A percentile compares a stretch with the other conserved stretches of the same genome.
Conservation (phyloP, 164 flowering plant species). For the Chimonanthus praecox region DNA sequence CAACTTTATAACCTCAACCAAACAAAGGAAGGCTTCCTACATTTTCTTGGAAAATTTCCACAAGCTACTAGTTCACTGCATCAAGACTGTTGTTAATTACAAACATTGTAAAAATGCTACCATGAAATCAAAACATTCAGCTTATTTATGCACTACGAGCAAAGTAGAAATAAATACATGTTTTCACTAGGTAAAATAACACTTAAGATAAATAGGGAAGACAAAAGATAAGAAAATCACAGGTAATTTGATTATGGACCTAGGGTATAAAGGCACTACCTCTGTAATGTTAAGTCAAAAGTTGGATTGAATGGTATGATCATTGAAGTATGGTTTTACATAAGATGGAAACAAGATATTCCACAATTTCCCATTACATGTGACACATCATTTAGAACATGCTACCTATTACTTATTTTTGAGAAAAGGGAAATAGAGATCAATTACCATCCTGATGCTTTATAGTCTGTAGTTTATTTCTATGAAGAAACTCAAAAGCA, state of each 20-base stretch:
- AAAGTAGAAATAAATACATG: too few relatives aligned
- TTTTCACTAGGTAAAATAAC: too few relatives aligned
- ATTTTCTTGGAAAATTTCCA: too few relatives aligned
- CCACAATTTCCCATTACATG: constrained; percentile 17
- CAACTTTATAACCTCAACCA: too few relatives aligned
- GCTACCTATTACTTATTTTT: neutral
- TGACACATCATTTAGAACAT: constrained; percentile 10
- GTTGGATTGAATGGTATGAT: neutral
- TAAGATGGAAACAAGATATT: constrained; percentile 12
- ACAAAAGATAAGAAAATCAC: neutral
- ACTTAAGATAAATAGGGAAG: neutral
- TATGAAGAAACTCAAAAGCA: neutral
- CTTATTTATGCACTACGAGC: too few relatives aligned
- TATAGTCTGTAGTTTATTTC: constrained; percentile 14
- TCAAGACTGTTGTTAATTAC: too few relatives aligned
- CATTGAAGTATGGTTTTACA: constrained; percentile 5
- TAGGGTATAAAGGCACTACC: neutral
- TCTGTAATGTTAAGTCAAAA: neutral
- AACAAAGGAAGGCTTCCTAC: too few relatives aligned
- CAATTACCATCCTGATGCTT: constrained; percentile 15
- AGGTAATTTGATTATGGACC: neutral
- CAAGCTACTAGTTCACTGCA: too few relatives aligned
- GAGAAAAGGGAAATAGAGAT: constrained; percentile 4
- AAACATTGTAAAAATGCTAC: too few relatives aligned
- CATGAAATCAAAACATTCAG: too few relatives aligned